Percentiles rank a stretch among this genome's conserved stretches.
phyloP scores from a whole-genome alignment of 768 basidiomycete species.

The Termitomyces sp. region DNA sequence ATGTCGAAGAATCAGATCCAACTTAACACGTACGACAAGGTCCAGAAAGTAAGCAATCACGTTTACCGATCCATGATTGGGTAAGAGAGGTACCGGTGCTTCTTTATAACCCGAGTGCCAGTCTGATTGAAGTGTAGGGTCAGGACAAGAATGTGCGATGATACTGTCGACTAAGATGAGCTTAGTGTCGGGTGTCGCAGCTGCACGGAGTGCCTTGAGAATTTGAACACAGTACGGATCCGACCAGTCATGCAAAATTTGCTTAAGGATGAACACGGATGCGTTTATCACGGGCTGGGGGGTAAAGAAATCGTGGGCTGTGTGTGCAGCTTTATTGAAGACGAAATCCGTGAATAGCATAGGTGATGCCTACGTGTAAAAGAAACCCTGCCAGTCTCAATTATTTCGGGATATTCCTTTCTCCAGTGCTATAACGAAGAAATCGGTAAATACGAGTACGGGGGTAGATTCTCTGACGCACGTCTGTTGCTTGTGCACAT shows the following conservation, averaged over 20 bases:
- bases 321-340: not conserved
- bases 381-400: not conserved
- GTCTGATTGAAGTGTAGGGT: not conserved
- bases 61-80: conserved; percentile 5
- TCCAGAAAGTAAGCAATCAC: conserved; percentile 3
- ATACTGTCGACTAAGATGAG: conserved; percentile 33
- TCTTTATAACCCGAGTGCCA: not conserved
- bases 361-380: not conserved
- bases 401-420: conserved; percentile 1
- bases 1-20: no score
- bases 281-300: conserved; percentile 29
- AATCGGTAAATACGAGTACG: not conserved
- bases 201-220: conserved; percentile 17
- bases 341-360: not conserved
- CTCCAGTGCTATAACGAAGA: not conserved
- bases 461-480: not conserved
- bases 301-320: conserved; percentile 30
- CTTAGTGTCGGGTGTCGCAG: conserved; percentile 25
- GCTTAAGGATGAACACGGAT: conserved; percentile 28
- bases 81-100: not conserved
- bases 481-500: conserved; percentile 12
- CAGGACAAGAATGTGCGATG: conserved; percentile 20
- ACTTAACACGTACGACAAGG: not conserved
- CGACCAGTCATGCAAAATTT: conserved; percentile 35
- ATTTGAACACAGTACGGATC: conserved; percentile 24